phyloP scores from a whole-genome alignment of 225 moss, liverwort and hornwort species.

The Physcomitrellopsis africana region DNA sequence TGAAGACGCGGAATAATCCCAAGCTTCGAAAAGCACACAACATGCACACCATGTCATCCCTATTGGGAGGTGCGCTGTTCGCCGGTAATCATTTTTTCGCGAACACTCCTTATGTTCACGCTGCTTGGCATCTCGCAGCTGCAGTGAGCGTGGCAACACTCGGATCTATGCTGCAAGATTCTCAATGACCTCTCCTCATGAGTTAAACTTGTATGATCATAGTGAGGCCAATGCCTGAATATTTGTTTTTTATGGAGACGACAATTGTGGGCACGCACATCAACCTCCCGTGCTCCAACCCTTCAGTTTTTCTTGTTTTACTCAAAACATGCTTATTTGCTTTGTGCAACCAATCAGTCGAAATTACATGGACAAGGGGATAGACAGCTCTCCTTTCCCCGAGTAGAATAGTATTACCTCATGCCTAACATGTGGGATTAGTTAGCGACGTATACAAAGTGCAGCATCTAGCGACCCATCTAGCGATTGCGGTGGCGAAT shows the following conservation, averaged over 20 bases:
- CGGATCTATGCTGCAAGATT: constrained; percentile 50
- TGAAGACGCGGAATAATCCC: constrained; percentile 66
- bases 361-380: constrained; percentile 36
- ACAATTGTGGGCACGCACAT: constrained; percentile 15
- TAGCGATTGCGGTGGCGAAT: not conserved
- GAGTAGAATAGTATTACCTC: not conserved
- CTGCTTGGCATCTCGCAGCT: constrained; percentile 95
- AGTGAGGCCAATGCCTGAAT: constrained; percentile 24
- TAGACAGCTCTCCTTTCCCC: constrained; percentile 36
- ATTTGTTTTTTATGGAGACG: constrained; percentile 9
- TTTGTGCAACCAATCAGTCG: constrained; percentile 38
- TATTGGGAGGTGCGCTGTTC: constrained; percentile 76
- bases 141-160: constrained; percentile 85
- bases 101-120: constrained; percentile 83
- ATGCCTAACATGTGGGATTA: not conserved
- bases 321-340: not conserved
- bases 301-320: too few relatives aligned
- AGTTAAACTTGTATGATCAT: not conserved
- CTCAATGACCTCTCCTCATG: not conserved
- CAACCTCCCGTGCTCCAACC: too few relatives aligned
- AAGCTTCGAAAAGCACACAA: constrained; percentile 66
- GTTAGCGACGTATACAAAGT: not conserved
- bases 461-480: not conserved
- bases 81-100: constrained; percentile 71
- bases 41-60: constrained; percentile 70